Base-by-base conservation (phyloP, 202 grass and related monocot genomes). In the Eragrostis tef region DNA sequence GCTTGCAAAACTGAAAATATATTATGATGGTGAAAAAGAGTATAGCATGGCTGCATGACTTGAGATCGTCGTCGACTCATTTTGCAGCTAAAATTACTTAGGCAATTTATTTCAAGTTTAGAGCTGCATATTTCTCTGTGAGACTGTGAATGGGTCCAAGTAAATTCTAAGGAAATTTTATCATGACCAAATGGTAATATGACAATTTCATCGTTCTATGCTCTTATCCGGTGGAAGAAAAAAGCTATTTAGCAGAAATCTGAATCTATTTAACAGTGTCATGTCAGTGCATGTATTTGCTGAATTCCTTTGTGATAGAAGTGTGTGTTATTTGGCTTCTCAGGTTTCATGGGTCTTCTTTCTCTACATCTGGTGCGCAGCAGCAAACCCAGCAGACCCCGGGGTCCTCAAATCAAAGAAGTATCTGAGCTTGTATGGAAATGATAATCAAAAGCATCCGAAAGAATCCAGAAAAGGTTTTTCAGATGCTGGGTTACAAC, bases 381-480 rank as follows among this genome's bases (percentile, higher is more conserved):
- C 93, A 47, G 74, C 93, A 3, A 86, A 99, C 67, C 96, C 96
- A 63, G 96, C 87, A 26, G 96, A 99, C 19, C 91, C 90, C 72
- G 96, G 93, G 20, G 82, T 99, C 73, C 90, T 96, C 83, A 99
- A 92, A 85, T 96, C 96, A 79, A 99, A 99, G 83, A 99, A 93
- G 79, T 92, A 93, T 73, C 59, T 90, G 73, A 92, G 90, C 85
- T 85, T 83, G 91, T 71, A 85, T 64, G 91, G 63, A 81, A 79
- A 76, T 53, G 53, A 66, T 73, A 84, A 88, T 56, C 79, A 86
- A 80, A 91, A 21, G 63, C 60, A 70, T 83, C 47, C 21, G 10
- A 89, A 82, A 64, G 65, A 80, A 69, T 87, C 65, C 64, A 90
- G 78, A 79, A 89, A 75, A 84, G 70, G 81, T 66, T 78, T 87